phyloP scores from a whole-genome alignment of 2,329 filamentous ascomycete species.

The Chrysosporium queenslandicum region DNA sequence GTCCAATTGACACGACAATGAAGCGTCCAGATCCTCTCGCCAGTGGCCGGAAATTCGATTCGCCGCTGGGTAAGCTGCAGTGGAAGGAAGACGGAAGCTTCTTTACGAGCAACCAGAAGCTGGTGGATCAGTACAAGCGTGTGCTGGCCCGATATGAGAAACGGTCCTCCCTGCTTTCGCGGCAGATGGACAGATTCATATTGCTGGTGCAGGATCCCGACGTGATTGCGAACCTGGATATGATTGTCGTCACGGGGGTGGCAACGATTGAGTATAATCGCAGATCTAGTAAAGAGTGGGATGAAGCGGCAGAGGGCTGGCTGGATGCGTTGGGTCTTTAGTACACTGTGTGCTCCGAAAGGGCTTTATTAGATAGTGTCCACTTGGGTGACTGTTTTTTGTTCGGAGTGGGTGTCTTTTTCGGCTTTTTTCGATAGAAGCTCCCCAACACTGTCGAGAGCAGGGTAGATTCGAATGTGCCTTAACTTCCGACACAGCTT shows the following conservation, averaged over 20 bases:
- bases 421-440: too few species aligned
- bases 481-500: too few species aligned
- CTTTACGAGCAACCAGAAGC: conserved; percentile 12
- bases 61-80: conserved; percentile 14
- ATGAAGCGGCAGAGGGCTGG: conserved; percentile 2
- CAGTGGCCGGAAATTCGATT: conserved; percentile 12
- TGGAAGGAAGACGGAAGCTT: conserved; percentile 16
- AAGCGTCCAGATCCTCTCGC: conserved; percentile 15
- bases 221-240: conserved; percentile 13
- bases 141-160: conserved; percentile 17
- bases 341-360: neutral
- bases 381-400: too few species aligned
- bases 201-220: conserved; percentile 11
- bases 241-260: conserved; percentile 15
- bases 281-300: conserved; percentile 8
- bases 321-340: neutral
- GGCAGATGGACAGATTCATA: conserved; percentile 5
- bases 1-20: conserved; percentile 10
- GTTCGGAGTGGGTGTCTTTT: too few species aligned
- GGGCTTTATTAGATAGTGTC: too few species aligned
- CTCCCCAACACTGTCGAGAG: too few species aligned
- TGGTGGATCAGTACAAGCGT: conserved; percentile 12
- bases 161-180: conserved; percentile 6
- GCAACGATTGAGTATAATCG: conserved; percentile 15
- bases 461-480: too few species aligned